phyloP scores from a whole-genome alignment of 176 grass and related monocot genomes.

The Triticum dicoccoides region DNA sequence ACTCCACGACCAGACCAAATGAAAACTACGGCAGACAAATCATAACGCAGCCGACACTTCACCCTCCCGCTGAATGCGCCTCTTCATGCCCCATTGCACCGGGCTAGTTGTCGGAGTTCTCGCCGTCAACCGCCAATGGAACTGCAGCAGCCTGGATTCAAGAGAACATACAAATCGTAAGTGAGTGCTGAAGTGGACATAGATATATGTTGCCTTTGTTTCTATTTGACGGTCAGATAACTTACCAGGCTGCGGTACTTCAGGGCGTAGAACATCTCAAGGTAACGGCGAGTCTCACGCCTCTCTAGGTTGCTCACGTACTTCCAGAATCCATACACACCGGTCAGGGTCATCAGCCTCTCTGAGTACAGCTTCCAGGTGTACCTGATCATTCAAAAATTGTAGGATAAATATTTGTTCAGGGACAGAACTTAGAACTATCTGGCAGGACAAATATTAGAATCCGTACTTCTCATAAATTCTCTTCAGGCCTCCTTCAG shows the following conservation, averaged over 20 bases:
- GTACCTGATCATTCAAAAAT: slow-evolving; percentile 51
- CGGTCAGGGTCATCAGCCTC: slow-evolving; percentile 96
- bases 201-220: background rate
- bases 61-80: background rate
- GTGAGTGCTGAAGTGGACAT: background rate
- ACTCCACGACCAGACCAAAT: slow-evolving; percentile 16
- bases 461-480: slow-evolving; percentile 80
- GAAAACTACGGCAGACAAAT: slow-evolving; percentile 25
- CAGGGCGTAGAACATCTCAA: slow-evolving; percentile 97
- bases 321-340: slow-evolving; percentile 97
- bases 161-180: background rate
- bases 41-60: slow-evolving; percentile 6
- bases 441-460: background rate
- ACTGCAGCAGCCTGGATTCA: slow-evolving; percentile 46
- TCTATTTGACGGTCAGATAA: background rate
- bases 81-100: background rate
- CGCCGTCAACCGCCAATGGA: slow-evolving; percentile 48
- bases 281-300: slow-evolving; percentile 85
- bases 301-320: slow-evolving; percentile 93
- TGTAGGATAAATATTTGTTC: slow-evolving; percentile 4
- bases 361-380: slow-evolving; percentile 99
- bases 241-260: slow-evolving; percentile 87
- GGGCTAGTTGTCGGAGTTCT: background rate
- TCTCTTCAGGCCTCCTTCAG: slow-evolving; percentile 71
- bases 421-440: background rate